phyloP scores from a whole-genome alignment of 805 yeast species.

The Ogataea angusta region DNA sequence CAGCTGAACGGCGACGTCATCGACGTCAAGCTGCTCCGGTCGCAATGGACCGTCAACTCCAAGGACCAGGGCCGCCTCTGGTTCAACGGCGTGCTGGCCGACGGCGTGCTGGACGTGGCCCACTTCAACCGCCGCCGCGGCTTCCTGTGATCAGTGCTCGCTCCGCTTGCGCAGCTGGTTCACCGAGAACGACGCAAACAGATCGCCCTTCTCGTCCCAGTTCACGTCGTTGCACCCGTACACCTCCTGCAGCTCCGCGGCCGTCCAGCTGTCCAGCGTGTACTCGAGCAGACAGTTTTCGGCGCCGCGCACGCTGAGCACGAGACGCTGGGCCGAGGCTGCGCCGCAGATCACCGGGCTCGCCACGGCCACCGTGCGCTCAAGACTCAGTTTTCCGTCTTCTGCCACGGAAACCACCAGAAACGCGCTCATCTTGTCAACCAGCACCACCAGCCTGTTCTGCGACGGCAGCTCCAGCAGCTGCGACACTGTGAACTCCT shows the following conservation, averaged over 20 bases:
- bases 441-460: slow-evolving; percentile 38
- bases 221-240: slow-evolving; percentile 34
- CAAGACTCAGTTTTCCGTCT: slow-evolving; percentile 31
- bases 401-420: slow-evolving; percentile 35
- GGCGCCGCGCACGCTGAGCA: slow-evolving; percentile 26
- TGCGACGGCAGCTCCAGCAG: slow-evolving; percentile 29
- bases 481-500: slow-evolving; percentile 50
- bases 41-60: slow-evolving; percentile 40
- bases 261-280: slow-evolving; percentile 20
- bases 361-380: slow-evolving; percentile 31
- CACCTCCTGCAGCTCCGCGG: slow-evolving; percentile 31
- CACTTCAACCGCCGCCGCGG: slow-evolving; percentile 23
- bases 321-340: slow-evolving; percentile 22
- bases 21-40: slow-evolving; percentile 40
- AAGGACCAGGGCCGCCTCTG: slow-evolving; percentile 21
- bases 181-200: slow-evolving; percentile 53
- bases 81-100: slow-evolving; percentile 26
- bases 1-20: slow-evolving; percentile 35
- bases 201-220: slow-evolving; percentile 34
- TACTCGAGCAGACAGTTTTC: slow-evolving; percentile 24
- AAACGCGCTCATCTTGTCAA: slow-evolving; percentile 46
- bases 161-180: slow-evolving; percentile 60
- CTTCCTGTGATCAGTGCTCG: slow-evolving; percentile 46
- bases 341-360: slow-evolving; percentile 29
- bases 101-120: slow-evolving; percentile 28